These are phyloP conservation scores for Euclidium syriacum DNA, from an alignment of 345 rosid species.

Conservation along the genomic window DNA sequence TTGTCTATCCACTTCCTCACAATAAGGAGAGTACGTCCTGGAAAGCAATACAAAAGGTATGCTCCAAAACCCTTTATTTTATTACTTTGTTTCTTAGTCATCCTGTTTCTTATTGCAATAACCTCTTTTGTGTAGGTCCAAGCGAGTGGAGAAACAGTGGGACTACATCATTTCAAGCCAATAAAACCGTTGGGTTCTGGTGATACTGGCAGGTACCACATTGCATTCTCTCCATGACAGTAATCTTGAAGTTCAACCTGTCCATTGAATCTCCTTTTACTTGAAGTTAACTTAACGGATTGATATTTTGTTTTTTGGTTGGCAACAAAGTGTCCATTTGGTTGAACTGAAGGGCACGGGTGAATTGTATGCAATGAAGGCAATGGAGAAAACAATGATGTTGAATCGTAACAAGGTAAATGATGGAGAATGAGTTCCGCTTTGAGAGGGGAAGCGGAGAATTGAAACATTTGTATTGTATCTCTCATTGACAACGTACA, in stretches of 20 bases:
- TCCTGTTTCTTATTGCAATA: slow-evolving; percentile 4
- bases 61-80: neutral
- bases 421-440: slow-evolving; percentile 17
- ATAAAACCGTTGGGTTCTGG: slow-evolving; percentile 93
- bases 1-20: slow-evolving; percentile 84
- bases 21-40: slow-evolving; percentile 60
- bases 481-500: slow-evolving; percentile 29
- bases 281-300: neutral
- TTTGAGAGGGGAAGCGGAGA: neutral
- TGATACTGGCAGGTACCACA: slow-evolving; percentile 88
- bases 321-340: slow-evolving; percentile 64
- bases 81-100: slow-evolving; percentile 6
- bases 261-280: neutral
- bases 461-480: slow-evolving; percentile 1
- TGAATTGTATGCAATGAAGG: slow-evolving; percentile 88
- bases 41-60: slow-evolving; percentile 83
- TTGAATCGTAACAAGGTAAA: slow-evolving; percentile 86
- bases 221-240: neutral
- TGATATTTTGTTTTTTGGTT: neutral
- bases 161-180: slow-evolving; percentile 87
- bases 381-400: slow-evolving; percentile 92
- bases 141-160: slow-evolving; percentile 60
- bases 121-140: slow-evolving; percentile 47
- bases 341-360: slow-evolving; percentile 81
- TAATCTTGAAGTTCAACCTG: neutral